A percentile compares a stretch with the other conserved stretches of the same genome.
These are phyloP conservation scores for Tulasnella sp. DNA, from an alignment of 768 basidiomycete species.

Conservation along the genomic window DNA sequence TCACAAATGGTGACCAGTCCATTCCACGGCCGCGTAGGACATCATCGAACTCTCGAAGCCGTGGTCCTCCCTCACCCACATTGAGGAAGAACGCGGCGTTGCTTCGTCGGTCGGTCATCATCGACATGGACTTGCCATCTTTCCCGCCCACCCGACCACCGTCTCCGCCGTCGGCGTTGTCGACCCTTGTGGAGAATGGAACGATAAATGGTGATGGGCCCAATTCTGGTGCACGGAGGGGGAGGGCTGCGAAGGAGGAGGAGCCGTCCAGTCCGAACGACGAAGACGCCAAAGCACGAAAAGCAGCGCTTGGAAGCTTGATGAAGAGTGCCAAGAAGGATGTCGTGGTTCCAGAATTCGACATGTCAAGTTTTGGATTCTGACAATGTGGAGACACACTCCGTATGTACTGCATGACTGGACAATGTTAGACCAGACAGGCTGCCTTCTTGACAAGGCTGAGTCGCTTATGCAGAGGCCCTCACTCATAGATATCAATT, in stretches of 20 bases:
- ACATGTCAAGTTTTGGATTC: constrained; percentile 57
- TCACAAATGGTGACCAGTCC: neutral
- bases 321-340: constrained; percentile 90
- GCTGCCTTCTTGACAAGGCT: too few relatives aligned
- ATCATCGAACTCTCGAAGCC: constrained; percentile 5
- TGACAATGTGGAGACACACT: too few relatives aligned
- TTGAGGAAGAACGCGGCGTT: constrained; percentile 1
- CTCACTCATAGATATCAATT: too few relatives aligned
- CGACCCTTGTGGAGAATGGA: neutral
- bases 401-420: too few relatives aligned
- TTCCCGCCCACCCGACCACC: constrained; percentile 45
- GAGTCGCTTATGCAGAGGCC: too few relatives aligned
- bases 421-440: too few relatives aligned
- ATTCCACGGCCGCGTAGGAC: neutral
- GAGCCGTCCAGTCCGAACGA: neutral
- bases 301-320: constrained; percentile 63
- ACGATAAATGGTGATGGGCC: neutral
- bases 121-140: constrained; percentile 76
- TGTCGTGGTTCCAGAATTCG: constrained; percentile 75
- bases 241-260: neutral
- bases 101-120: constrained; percentile 58
- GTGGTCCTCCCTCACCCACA: constrained; percentile 9
- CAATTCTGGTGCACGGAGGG: neutral
- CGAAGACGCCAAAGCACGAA: neutral
- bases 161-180: constrained; percentile 33